Evolutionary conservation across 257 asterid species (phyloP).

Genomic region (Anisodus acutangulus): DNA sequence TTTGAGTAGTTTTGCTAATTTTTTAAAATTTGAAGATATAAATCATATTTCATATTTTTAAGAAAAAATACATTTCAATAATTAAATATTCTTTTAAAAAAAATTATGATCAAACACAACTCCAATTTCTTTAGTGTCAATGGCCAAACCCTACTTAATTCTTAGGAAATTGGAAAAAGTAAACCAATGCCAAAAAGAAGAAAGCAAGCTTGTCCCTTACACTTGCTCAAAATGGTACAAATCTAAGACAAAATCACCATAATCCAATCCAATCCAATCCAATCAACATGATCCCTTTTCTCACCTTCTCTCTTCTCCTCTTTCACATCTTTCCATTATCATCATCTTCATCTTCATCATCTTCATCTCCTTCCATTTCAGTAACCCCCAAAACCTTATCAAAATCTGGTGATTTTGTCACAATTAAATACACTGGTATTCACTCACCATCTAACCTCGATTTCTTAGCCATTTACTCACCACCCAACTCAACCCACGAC

Average conservation of each 20-base stretch:
- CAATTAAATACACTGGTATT: slow-evolving; percentile 74
- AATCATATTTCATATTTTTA: too few species aligned
- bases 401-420: slow-evolving; percentile 68
- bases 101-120: too few species aligned
- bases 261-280: slow-evolving; percentile 47
- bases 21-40: too few species aligned
- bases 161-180: too few species aligned
- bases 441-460: slow-evolving; percentile 73
- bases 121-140: too few species aligned
- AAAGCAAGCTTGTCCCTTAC: neutral
- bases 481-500: slow-evolving; percentile 57
- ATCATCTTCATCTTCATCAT: slow-evolving; percentile 33
- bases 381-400: slow-evolving; percentile 53
- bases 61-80: too few species aligned
- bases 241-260: too few species aligned
- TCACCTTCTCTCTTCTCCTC: slow-evolving; percentile 31
- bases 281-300: neutral
- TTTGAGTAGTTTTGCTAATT: too few species aligned
- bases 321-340: slow-evolving; percentile 34
- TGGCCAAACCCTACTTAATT: too few species aligned
- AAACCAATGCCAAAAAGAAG: too few species aligned
- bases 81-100: too few species aligned
- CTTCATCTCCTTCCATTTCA: slow-evolving; percentile 50
- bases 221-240: neutral
- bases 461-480: slow-evolving; percentile 88